These are phyloP conservation scores for Phaeosphaeriaceae sp. DNA, from an alignment of 2,329 filamentous ascomycete species.

Conservation along the genomic window DNA sequence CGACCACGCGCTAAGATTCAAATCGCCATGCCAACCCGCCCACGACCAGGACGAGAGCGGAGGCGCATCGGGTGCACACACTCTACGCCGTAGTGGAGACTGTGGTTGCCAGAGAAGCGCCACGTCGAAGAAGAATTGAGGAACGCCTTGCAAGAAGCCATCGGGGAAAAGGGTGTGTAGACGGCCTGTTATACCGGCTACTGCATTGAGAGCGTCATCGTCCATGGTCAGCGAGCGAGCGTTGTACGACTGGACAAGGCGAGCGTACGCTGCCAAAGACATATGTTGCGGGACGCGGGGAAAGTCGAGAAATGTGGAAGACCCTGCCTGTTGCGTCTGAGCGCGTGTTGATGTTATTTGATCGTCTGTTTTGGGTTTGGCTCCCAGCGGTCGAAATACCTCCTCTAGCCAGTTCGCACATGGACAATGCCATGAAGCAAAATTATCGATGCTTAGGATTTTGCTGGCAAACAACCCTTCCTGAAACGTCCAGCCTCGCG, in stretches of 20 bases:
- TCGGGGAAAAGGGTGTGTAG: slow-evolving; percentile 9
- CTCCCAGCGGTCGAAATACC: slow-evolving; percentile 4
- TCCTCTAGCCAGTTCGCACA: slow-evolving; percentile 10
- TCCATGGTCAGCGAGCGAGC: slow-evolving; percentile 11
- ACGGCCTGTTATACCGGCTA: slow-evolving; percentile 13
- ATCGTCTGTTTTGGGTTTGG: background rate
- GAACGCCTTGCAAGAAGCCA: slow-evolving; percentile 20
- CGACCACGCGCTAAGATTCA: slow-evolving; percentile 9
- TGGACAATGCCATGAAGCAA: slow-evolving; percentile 11
- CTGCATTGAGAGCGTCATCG: slow-evolving; percentile 13
- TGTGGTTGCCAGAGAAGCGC: slow-evolving; percentile 18
- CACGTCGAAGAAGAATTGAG: slow-evolving; percentile 21
- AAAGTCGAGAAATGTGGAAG: no score
- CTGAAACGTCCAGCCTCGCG: slow-evolving; percentile 12
- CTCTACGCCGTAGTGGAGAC: slow-evolving; percentile 6
- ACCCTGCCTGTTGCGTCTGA: no score
- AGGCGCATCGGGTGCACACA: background rate
- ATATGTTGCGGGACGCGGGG: slow-evolving; percentile 2
- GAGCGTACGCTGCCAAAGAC: slow-evolving; percentile 6
- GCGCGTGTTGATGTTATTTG: background rate
- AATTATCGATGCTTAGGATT: slow-evolving; percentile 11
- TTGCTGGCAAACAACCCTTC: slow-evolving; percentile 11
- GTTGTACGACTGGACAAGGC: slow-evolving; percentile 15
- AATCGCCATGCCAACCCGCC: slow-evolving; percentile 17
- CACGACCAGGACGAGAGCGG: slow-evolving; percentile 13